Conservation (phyloP, 176 grass and related monocot species). For the Avena atlantica region DNA sequence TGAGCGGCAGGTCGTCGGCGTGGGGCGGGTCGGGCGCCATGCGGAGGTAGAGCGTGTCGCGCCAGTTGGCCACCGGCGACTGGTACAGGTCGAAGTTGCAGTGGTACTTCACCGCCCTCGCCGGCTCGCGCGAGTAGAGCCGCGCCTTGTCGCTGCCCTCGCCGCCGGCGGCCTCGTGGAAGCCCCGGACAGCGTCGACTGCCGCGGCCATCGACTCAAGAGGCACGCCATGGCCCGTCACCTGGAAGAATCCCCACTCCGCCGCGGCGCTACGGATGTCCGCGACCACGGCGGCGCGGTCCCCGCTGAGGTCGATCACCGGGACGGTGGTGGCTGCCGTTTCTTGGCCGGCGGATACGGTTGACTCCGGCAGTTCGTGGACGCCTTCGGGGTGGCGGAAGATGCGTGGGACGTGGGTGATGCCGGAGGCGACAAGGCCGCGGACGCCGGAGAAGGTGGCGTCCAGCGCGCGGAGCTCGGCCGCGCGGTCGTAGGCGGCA, state of each 20-base stretch:
- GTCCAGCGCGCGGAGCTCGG: conserved; percentile 63
- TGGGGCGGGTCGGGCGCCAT: conserved; percentile 59
- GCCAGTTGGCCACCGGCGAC: conserved; percentile 60
- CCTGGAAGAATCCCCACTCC: conserved; percentile 72
- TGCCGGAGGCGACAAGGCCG: conserved; percentile 54
- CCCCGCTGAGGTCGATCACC: conserved; percentile 43
- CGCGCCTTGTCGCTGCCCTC: conserved; percentile 54
- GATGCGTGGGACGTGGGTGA: conserved; percentile 48
- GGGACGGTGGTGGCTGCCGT: neutral
- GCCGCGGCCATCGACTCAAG: conserved; percentile 6
- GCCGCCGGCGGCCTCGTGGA: conserved; percentile 52
- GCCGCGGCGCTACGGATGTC: conserved; percentile 27
- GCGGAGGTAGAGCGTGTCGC: conserved; percentile 66
- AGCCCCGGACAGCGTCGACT: conserved; percentile 26
- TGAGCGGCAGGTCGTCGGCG: conserved; percentile 47
- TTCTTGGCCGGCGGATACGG: neutral
- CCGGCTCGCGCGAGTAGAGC: conserved; percentile 62
- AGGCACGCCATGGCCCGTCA: conserved; percentile 57
- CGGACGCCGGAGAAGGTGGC: conserved; percentile 66
- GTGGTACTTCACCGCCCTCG: conserved; percentile 54
- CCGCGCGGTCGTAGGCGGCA: conserved; percentile 43
- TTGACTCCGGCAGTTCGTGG: no score
- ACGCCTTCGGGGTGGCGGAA: conserved; percentile 14
- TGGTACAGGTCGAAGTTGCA: conserved; percentile 75
- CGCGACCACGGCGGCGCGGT: conserved; percentile 8